Evolutionary conservation across 2,329 filamentous ascomycete genomes (phyloP).

Genomic region (Pestalotiopsis sp.): DNA sequence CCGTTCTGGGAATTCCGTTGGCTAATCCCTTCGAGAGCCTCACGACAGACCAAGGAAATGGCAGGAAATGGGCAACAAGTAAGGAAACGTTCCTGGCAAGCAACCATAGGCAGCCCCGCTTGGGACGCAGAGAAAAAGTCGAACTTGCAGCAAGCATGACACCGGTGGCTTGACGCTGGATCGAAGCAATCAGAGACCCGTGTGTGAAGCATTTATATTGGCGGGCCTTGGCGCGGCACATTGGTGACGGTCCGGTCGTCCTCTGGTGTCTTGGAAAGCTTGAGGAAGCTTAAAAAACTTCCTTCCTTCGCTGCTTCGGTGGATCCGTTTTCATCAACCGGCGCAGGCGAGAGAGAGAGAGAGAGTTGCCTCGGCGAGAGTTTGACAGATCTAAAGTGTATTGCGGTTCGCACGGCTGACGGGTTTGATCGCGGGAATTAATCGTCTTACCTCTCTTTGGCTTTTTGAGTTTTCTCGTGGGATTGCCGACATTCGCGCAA

Average conservation of each 20-base stretch:
- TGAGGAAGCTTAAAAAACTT: not conserved
- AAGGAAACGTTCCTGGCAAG: not conserved
- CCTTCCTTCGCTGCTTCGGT: not conserved
- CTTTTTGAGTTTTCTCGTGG: not conserved
- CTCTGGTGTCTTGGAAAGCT: conserved; percentile 1
- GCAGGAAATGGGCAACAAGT: not conserved
- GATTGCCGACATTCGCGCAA: not conserved
- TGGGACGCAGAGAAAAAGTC: not conserved
- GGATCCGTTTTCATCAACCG: not conserved
- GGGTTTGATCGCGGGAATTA: not conserved
- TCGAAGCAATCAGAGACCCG: not conserved
- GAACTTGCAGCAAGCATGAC: not conserved
- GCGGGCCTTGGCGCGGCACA: conserved; percentile 6
- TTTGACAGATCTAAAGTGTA: not conserved
- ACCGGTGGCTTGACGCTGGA: not conserved
- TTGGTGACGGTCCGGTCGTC: conserved; percentile 1
- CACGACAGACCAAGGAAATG: not conserved
- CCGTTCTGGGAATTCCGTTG: conserved; percentile 1
- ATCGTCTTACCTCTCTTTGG: not conserved
- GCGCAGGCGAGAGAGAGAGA: not conserved
- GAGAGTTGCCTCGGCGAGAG: not conserved
- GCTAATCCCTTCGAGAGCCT: conserved; percentile 8
- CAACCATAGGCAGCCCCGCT: not conserved
- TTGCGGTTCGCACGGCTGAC: not conserved
- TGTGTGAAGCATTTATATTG: conserved; percentile 5